A percentile compares a stretch with the other conserved stretches of the same genome.
Evolutionary conservation across 1,284 basidiomycete genomes (phyloP).

Genomic region (Pseudozyma thailandica): DNA sequence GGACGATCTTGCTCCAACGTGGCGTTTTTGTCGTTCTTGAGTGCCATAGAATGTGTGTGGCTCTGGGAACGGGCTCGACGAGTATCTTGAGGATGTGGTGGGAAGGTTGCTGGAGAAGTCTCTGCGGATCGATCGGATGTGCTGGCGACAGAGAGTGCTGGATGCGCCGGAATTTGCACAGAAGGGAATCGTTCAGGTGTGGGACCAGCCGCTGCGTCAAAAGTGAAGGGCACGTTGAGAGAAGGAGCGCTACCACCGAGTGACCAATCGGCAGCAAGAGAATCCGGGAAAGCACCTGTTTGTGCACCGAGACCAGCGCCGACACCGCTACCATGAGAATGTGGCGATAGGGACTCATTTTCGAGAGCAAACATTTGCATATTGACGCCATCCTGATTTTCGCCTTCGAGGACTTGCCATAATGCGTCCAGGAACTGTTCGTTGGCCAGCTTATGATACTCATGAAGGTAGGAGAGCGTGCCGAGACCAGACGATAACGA

Average conservation of each 20-base stretch:
- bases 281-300: slow-evolving; percentile 21
- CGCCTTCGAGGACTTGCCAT: slow-evolving; percentile 50
- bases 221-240: slow-evolving; percentile 46
- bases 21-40: slow-evolving; percentile 7
- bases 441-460: slow-evolving; percentile 53
- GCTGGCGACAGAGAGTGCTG: slow-evolving; percentile 33
- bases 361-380: slow-evolving; percentile 52
- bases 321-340: slow-evolving; percentile 30
- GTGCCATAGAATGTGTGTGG: slow-evolving; percentile 6
- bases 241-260: slow-evolving; percentile 34
- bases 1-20: slow-evolving; percentile 19
- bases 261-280: slow-evolving; percentile 41
- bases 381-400: slow-evolving; percentile 45
- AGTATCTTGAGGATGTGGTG: background rate
- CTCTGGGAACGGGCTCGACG: slow-evolving; percentile 17
- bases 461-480: slow-evolving; percentile 49
- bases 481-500: slow-evolving; percentile 47
- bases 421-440: slow-evolving; percentile 51
- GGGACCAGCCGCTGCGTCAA: slow-evolving; percentile 36
- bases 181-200: slow-evolving; percentile 29
- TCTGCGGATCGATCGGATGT: slow-evolving; percentile 30
- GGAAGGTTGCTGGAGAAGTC: slow-evolving; percentile 30
- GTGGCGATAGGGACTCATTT: slow-evolving; percentile 40
- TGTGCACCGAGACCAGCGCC: slow-evolving; percentile 27
- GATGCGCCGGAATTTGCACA: slow-evolving; percentile 32